These are phyloP conservation scores for Diospyros kaki DNA, from an alignment of 148 eudicot genomes.

Conservation along the genomic window DNA sequence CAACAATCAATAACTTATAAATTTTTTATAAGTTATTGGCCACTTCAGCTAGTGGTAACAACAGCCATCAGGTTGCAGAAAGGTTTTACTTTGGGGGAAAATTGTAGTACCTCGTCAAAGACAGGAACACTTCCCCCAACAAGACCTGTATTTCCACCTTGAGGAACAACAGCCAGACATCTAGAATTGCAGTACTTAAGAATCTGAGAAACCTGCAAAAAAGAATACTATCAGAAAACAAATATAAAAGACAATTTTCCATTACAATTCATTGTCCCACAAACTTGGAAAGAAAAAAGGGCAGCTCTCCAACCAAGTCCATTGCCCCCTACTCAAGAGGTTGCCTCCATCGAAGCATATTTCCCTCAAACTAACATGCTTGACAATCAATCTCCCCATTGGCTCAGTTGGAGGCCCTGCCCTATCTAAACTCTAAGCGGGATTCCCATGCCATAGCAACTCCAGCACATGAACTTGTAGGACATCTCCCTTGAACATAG, in stretches of 20 bases:
- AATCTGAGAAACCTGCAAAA: slow-evolving; percentile 76
- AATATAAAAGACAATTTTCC: neutral
- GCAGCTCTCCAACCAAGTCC: neutral
- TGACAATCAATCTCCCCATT: too few species aligned
- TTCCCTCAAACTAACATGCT: too few species aligned
- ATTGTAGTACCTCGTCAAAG: slow-evolving; percentile 74
- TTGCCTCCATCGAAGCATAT: too few species aligned
- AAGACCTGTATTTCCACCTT: slow-evolving; percentile 98
- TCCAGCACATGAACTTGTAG: too few species aligned
- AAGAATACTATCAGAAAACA: neutral
- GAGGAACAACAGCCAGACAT: slow-evolving; percentile 85
- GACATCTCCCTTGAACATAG: too few species aligned
- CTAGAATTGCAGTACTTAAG: slow-evolving; percentile 72
- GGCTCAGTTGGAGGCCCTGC: too few species aligned
- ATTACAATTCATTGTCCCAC: neutral
- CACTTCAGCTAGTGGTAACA: neutral
- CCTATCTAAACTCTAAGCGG: too few species aligned
- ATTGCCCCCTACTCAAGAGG: too few species aligned
- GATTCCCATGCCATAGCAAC: too few species aligned
- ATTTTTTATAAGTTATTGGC: too few species aligned
- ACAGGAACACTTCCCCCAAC: slow-evolving; percentile 99
- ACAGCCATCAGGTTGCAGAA: neutral
- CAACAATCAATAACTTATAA: neutral
- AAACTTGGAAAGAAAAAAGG: neutral
- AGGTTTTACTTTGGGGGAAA: neutral